Conservation (phyloP, 257 asterid species). For the Anisodus acutangulus region DNA sequence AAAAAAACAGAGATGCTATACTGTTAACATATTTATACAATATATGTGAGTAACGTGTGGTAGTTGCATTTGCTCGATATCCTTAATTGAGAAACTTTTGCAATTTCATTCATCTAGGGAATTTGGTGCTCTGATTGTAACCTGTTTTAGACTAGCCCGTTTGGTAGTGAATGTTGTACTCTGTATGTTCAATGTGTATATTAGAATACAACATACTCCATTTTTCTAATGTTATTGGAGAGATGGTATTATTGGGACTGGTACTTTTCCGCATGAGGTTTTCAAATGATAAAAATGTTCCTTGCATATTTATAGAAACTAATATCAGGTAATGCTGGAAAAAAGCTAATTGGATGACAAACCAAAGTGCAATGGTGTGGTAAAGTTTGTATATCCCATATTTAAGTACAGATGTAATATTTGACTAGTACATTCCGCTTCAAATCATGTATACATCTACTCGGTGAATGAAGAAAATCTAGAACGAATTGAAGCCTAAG, state of each 20-base stretch:
- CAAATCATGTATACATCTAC: neutral
- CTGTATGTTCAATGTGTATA: neutral
- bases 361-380: neutral
- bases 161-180: neutral
- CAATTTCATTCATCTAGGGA: neutral
- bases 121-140: constrained; percentile 16
- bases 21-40: neutral
- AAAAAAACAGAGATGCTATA: neutral
- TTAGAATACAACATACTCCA: neutral
- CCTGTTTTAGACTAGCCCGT: neutral
- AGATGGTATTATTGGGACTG: neutral
- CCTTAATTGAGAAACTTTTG: neutral
- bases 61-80: constrained; percentile 9
- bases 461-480: neutral
- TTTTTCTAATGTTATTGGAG: neutral
- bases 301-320: neutral
- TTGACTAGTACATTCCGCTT: neutral
- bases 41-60: neutral
- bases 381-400: neutral
- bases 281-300: constrained; percentile 13
- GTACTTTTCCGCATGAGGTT: neutral
- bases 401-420: neutral
- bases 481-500: neutral
- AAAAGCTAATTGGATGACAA: constrained; percentile 3
- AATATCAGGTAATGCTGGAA: neutral